Conservation (phyloP, 2,329 filamentous ascomycete genomes). For the Aaosphaeria pasadenensis region DNA sequence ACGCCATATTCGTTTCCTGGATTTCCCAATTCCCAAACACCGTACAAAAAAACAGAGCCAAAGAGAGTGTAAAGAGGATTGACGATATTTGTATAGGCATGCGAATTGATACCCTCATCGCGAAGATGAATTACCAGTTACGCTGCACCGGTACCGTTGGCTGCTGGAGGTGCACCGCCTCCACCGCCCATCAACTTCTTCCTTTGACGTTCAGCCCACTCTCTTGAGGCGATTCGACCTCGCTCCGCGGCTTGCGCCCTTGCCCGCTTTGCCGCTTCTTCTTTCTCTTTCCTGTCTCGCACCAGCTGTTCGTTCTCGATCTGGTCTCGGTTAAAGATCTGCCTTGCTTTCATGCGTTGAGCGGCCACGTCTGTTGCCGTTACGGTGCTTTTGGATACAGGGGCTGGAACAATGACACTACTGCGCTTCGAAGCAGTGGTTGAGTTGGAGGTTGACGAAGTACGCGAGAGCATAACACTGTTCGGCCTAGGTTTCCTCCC, state of each 20-base stretch:
- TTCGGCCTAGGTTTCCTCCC: constrained; percentile 15
- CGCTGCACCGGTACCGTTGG: too few relatives aligned
- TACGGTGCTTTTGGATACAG: constrained; percentile 19
- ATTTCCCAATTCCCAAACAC: too few relatives aligned
- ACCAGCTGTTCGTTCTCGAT: constrained; percentile 41
- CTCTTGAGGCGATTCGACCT: constrained; percentile 41
- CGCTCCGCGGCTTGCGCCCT: constrained; percentile 46
- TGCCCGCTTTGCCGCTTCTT: constrained; percentile 47
- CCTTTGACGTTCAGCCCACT: constrained; percentile 51
- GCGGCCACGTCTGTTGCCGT: constrained; percentile 28
- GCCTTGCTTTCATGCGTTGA: constrained; percentile 40
- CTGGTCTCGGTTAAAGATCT: constrained; percentile 46
- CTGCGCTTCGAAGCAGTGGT: constrained; percentile 15
- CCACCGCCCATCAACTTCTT: constrained; percentile 28
- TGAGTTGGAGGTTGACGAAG: constrained; percentile 2
- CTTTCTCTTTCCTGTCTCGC: constrained; percentile 43
- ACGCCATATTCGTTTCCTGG: too few relatives aligned
- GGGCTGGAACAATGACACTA: constrained; percentile 14
- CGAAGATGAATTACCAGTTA: too few relatives aligned
- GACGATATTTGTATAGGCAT: too few relatives aligned
- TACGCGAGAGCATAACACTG: constrained; percentile 7
- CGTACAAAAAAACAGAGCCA: too few relatives aligned
- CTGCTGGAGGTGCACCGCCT: too few relatives aligned
- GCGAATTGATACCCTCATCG: too few relatives aligned
- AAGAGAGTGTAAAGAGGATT: too few relatives aligned